A percentile compares a stretch with the other conserved stretches of the same genome.
Evolutionary conservation across 345 rosid species (phyloP).

Genomic region (rapeseed (Brassica napus)): DNA sequence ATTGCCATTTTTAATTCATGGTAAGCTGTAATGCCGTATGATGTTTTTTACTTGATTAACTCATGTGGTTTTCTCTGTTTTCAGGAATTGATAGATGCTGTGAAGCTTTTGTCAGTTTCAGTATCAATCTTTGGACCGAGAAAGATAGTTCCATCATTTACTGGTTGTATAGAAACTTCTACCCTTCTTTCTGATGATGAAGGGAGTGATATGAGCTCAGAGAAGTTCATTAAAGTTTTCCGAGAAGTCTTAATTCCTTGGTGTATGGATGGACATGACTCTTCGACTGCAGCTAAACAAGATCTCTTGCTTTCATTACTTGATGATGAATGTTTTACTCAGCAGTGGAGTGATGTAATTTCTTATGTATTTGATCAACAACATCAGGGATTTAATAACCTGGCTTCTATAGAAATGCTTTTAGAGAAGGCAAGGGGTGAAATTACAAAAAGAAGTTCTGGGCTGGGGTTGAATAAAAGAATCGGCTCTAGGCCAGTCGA

Average conservation of each 20-base stretch:
- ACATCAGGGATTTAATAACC: constrained; percentile 41
- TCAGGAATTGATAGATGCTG: constrained; percentile 72
- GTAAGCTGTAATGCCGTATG: constrained; percentile 13
- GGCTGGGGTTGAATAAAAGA: constrained; percentile 40
- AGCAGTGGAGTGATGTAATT: constrained; percentile 71
- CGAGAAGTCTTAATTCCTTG: constrained; percentile 80
- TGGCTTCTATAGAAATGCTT: constrained; percentile 56
- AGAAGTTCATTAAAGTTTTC: constrained; percentile 55
- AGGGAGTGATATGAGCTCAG: constrained; percentile 45
- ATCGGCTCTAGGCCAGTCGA: constrained; percentile 53
- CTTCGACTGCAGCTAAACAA: constrained; percentile 53
- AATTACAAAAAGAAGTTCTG: constrained; percentile 48
- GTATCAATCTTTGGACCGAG: constrained; percentile 82
- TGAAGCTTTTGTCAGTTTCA: constrained; percentile 69
- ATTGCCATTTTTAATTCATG: constrained; percentile 13
- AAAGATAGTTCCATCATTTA: constrained; percentile 49
- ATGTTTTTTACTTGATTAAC: constrained; percentile 13
- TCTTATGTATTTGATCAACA: constrained; percentile 52
- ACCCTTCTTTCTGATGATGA: constrained; percentile 35
- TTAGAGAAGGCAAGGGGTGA: constrained; percentile 69
- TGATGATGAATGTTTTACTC: constrained; percentile 71
- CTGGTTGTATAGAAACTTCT: constrained; percentile 35
- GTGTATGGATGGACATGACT: constrained; percentile 63
- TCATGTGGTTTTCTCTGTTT: constrained; percentile 28
- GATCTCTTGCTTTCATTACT: constrained; percentile 77